Conservation (phyloP, 441 rosid genomes). For the Brassica balearica region DNA sequence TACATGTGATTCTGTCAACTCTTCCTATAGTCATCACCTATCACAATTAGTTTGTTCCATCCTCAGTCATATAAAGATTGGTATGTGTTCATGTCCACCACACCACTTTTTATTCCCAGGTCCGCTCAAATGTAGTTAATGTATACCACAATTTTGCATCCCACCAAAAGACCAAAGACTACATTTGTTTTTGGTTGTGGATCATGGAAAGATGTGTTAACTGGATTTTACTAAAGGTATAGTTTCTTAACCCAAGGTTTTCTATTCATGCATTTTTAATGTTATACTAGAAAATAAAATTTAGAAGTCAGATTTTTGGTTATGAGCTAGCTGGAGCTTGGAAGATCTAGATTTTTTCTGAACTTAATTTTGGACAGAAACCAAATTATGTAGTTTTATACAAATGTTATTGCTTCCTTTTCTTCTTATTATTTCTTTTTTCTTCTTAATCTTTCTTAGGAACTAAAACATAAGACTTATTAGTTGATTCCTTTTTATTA, state of each 20-base stretch:
- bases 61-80: constrained; percentile 68
- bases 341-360: no score
- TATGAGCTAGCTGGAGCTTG: no score
- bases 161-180: neutral
- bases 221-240: neutral
- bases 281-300: no score
- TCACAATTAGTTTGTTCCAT: constrained; percentile 35
- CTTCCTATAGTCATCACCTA: neutral
- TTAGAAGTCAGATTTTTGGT: no score
- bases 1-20: neutral
- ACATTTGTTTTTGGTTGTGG: neutral
- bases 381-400: neutral
- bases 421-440: neutral
- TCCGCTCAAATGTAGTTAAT: neutral
- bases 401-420: neutral
- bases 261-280: no score
- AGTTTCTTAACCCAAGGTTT: no score
- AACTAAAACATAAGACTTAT: neutral
- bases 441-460: neutral
- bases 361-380: neutral
- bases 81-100: neutral
- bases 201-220: neutral
- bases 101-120: neutral
- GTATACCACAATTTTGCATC: neutral
- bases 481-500: neutral